Evolutionary conservation across 495 filamentous ascomycete genomes (phyloP).

Genomic region (Penicillium canariense): DNA sequence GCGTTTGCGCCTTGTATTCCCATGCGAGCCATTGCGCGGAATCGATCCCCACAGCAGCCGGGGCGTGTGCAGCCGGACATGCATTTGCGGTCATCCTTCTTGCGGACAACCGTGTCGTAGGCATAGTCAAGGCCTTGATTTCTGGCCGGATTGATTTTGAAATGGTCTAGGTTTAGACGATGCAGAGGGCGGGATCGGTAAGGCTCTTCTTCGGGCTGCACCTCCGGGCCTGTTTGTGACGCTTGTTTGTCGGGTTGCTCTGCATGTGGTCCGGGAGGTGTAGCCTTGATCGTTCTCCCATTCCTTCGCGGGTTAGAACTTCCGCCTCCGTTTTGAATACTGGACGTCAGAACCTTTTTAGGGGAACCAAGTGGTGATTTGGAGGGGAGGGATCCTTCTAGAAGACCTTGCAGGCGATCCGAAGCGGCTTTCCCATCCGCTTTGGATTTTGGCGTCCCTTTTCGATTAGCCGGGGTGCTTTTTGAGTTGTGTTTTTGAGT

Average conservation of each 20-base stretch:
- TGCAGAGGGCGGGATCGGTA: conserved; percentile 54
- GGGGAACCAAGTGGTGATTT: conserved; percentile 23
- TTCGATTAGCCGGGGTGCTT: background rate
- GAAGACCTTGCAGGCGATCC: conserved; percentile 35
- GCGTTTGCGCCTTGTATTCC: conserved; percentile 22
- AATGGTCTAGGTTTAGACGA: conserved; percentile 60
- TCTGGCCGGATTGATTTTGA: conserved; percentile 75
- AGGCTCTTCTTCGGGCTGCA: conserved; percentile 35
- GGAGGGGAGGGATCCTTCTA: conserved; percentile 33
- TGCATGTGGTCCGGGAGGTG: background rate
- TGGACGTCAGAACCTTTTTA: background rate
- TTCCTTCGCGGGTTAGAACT: background rate
- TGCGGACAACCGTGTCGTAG: conserved; percentile 72
- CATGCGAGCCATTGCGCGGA: conserved; percentile 61
- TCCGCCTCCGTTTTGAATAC: background rate
- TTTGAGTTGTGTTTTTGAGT: background rate
- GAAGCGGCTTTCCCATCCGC: conserved; percentile 2
- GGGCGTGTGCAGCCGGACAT: conserved; percentile 74
- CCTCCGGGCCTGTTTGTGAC: conserved; percentile 8
- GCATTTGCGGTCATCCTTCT: conserved; percentile 67
- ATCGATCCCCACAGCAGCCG: conserved; percentile 72
- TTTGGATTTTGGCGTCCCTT: background rate
- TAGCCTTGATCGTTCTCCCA: background rate
- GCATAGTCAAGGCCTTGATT: conserved; percentile 75
- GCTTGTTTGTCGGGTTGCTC: background rate